Base-by-base conservation (phyloP, 768 basidiomycete species). In the Lactarius quietus region DNA sequence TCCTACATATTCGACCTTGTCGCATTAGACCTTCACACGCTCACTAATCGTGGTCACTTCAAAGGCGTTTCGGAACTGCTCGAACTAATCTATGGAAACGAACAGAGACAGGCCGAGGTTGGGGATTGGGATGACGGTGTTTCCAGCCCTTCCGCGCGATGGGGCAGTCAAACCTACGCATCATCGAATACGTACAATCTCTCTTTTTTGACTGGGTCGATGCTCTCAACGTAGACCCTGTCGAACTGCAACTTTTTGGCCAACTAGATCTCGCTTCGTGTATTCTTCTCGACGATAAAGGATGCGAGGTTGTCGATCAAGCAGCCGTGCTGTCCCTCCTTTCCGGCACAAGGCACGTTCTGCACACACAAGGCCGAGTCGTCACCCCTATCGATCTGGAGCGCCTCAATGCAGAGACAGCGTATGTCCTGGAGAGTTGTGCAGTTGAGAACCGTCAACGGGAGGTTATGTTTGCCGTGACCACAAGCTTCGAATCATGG, bases 131-230 rank as follows among this genome's bases (percentile, higher is more conserved):
- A 84, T 33, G 82, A 83, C 38, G 81, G 81, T 31, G 73, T 81
- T 80, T 85, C 73, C 79, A 79, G 61, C 79, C 84, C 2, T 91
- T 90, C 79, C 82, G 78, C 61, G 89, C 89, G 68, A 81, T 91
- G 61, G 89, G 89, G 3, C 94, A 95, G 72, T 89, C 90, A 0
- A 86, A 93, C 61, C 81, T 93, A 70, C 84, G 90, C 29, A 87
- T 97, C 74, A 88, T 96, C 70, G 94, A 96, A 74, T 85, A 93
- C 60, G 79, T 98, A 54, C 89, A 92, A 72, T 92, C 92, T 0
- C 78, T 98, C 70, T 86, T 88, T 73, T 89, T 98, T 68, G 88
- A 91, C 61, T 98, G 95, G 95, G 83, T 83, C 6, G 95, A 98
- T 72, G 84, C 83, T 63, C 76, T 92, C 51, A 74, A 79, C 15